Evolutionary conservation across 257 asterid genomes (phyloP), one percentile per base, ranked within the genome.

Genomic region (Solanum infundibuliforme): DNA sequence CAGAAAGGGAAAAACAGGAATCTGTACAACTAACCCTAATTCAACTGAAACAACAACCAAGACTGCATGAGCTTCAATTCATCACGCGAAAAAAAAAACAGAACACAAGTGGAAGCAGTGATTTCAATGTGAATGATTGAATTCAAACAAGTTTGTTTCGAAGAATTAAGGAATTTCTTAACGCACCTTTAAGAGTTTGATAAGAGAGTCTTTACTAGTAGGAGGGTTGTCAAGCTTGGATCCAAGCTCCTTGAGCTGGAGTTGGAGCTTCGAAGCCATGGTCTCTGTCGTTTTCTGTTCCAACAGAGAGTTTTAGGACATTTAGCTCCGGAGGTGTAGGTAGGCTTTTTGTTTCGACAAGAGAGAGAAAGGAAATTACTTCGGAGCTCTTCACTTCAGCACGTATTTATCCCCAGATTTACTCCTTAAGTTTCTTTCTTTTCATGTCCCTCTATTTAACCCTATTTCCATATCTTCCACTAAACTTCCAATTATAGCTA

Each of bases 201-300:
- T 75, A 89, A 97, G 96, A 87, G 97, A 94, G 90, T 94, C 98
- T 88, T 93, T 94, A 36, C 98, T 91, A 86, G 95, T 58, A 12
- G 98, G 99, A 66, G 89, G 95, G 25, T 46, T 88, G 88, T 91
- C 94, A 90, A 97, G 92, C 96, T 94, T 95, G 92, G 94, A 93
- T 90, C 98, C 98, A 75, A 95, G 89, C 83, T 94, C 97, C 29
- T 87, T 89, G 87, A 97, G 94, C 94, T 94, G 98, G 92, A 92
- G 93, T 91, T 93, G 94, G 92, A 93, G 93, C 93, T 93, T 93
- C 5, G 91, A 90, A 83, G 95, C 95, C 98, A 95, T 95, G 12
- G 25, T n/a, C 58, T 39, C 23, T 41, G 84, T 77, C 58, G 46
- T 39, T 36, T 75, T 77, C 25, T 43, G 65, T 16, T 14, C 16